Percentiles rank a stretch among this genome's conserved stretches.
Evolutionary conservation across 371 early-diverging fungal genomes (phyloP).

Genomic region (Haplosporangium sp.): DNA sequence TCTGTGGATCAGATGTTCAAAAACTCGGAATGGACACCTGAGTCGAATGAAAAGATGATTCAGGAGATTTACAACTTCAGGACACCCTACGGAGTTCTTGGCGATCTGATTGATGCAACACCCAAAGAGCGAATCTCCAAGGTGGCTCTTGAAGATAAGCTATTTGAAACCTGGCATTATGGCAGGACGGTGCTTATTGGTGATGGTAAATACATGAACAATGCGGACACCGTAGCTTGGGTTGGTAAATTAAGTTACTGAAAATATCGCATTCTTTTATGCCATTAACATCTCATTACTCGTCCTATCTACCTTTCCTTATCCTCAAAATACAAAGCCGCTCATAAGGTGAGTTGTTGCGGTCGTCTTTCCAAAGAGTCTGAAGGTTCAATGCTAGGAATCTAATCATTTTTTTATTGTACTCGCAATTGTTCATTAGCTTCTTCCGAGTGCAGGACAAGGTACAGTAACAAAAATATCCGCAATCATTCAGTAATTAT

Average conservation of each 20-base stretch:
- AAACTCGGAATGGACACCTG: conserved; percentile 28
- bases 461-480: not conserved
- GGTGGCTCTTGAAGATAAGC: conserved; percentile 25
- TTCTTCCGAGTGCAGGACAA: conserved; percentile 19
- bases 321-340: not conserved
- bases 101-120: conserved; percentile 18
- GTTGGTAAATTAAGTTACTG: not conserved
- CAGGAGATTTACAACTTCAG: conserved; percentile 11
- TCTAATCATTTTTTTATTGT: not conserved
- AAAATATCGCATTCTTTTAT: not conserved
- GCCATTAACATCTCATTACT: not conserved
- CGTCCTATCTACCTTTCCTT: not conserved
- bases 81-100: conserved; percentile 21
- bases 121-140: conserved; percentile 18
- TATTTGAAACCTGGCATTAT: conserved; percentile 30
- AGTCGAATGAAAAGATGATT: conserved; percentile 23
- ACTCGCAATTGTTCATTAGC: not conserved
- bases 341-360: conserved; percentile 8
- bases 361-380: not conserved
- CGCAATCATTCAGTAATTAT: not conserved
- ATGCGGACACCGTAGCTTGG: not conserved
- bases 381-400: not conserved
- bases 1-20: conserved; percentile 6
- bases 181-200: conserved; percentile 25
- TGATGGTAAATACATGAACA: conserved; percentile 18